Evolutionary conservation across 495 filamentous ascomycete genomes (phyloP).

Genomic region (Xylaria grammica): DNA sequence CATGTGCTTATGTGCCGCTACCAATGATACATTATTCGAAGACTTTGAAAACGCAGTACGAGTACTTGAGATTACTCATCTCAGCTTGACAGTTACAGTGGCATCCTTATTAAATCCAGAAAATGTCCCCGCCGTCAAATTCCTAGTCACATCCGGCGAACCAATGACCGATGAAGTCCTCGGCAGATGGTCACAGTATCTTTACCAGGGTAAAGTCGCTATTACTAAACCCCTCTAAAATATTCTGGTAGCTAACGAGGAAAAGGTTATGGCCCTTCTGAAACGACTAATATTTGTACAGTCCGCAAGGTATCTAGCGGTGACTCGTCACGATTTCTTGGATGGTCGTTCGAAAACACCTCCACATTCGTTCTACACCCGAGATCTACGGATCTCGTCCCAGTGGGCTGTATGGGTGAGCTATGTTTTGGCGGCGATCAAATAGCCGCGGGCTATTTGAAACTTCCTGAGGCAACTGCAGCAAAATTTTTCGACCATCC

Average conservation of each 20-base stretch:
- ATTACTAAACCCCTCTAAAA: no score
- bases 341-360: conserved; percentile 69
- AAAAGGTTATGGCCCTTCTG: conserved; percentile 70
- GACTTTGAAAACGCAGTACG: conserved; percentile 66
- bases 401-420: conserved; percentile 73
- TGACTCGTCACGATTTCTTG: conserved; percentile 63
- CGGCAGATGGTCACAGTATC: conserved; percentile 65
- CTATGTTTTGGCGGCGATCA: conserved; percentile 86
- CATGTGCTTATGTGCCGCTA: conserved; percentile 73
- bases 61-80: conserved; percentile 67
- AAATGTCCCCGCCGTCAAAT: conserved; percentile 67
- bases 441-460: conserved; percentile 74
- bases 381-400: conserved; percentile 52
- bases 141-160: conserved; percentile 75
- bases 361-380: conserved; percentile 68
- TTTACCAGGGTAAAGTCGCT: conserved; percentile 63
- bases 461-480: conserved; percentile 57
- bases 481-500: conserved; percentile 70
- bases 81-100: conserved; percentile 79
- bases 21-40: conserved; percentile 67
- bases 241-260: not conserved
- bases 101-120: conserved; percentile 67
- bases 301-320: conserved; percentile 58
- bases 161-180: conserved; percentile 69
- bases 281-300: conserved; percentile 78